These are phyloP conservation scores for Aristolochia fimbriata DNA, from an alignment of 164 flowering plant genomes.

Conservation along the genomic window DNA sequence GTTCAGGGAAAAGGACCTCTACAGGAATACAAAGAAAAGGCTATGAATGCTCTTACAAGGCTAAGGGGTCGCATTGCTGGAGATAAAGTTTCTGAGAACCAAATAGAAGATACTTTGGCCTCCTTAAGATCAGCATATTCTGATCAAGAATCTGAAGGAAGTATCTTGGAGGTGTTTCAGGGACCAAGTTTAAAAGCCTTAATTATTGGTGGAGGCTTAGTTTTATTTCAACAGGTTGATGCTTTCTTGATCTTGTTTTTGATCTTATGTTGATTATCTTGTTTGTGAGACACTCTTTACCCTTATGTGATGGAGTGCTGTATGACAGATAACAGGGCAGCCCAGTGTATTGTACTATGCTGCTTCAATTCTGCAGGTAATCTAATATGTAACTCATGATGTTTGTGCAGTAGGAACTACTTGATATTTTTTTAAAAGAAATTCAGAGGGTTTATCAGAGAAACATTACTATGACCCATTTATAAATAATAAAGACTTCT, in stretches of 20 bases:
- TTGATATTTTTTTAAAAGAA: too few relatives aligned
- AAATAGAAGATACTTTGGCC: conserved; percentile 71
- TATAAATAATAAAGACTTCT: too few relatives aligned
- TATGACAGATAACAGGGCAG: conserved; percentile 87
- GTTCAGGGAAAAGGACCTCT: conserved; percentile 75
- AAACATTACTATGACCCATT: too few relatives aligned
- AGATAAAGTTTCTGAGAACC: conserved; percentile 56
- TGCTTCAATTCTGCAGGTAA: conserved; percentile 94
- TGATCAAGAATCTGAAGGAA: conserved; percentile 56
- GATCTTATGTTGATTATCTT: background rate
- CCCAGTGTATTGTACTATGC: conserved; percentile 98
- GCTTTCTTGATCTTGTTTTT: background rate
- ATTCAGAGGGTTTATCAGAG: too few relatives aligned
- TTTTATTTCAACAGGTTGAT: conserved; percentile 80
- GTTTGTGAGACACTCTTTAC: background rate
- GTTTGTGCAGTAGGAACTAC: too few relatives aligned
- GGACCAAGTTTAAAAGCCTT: conserved; percentile 89
- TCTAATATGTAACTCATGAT: background rate
- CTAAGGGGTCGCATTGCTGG: conserved; percentile 73
- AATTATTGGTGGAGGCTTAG: conserved; percentile 86
- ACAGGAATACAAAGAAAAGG: conserved; percentile 63
- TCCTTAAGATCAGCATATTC: conserved; percentile 59
- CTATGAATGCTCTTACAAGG: conserved; percentile 53
- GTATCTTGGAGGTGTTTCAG: conserved; percentile 72
- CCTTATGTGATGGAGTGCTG: background rate